These are phyloP conservation scores for Ostreobium quekettii DNA, from an alignment of 139 green algal species.

Conservation along the genomic window DNA sequence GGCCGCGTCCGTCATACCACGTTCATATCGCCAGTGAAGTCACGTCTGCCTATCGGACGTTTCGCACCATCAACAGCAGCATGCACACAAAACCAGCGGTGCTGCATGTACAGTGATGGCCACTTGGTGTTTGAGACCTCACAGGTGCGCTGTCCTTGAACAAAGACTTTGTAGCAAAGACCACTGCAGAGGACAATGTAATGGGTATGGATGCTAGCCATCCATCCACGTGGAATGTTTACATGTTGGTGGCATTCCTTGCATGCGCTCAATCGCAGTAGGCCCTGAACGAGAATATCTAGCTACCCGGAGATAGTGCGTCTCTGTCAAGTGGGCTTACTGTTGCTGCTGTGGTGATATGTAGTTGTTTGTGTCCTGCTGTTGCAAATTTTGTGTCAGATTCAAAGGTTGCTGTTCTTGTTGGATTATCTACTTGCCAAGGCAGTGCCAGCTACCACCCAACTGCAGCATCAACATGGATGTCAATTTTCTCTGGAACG, in stretches of 20 bases:
- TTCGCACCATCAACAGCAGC: neutral
- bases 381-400: no score
- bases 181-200: no score
- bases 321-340: neutral
- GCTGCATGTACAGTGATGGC: conserved; percentile 8
- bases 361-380: no score
- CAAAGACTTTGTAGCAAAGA: no score
- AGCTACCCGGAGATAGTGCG: neutral
- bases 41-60: neutral
- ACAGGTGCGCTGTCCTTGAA: no score
- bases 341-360: no score
- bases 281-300: neutral
- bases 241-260: neutral
- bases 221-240: neutral
- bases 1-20: conserved; percentile 7
- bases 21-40: conserved; percentile 13
- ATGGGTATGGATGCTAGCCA: neutral
- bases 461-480: no score
- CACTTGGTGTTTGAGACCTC: conserved; percentile 11
- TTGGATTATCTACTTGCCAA: no score
- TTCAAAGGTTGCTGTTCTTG: no score
- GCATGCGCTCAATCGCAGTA: no score
- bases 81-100: conserved; percentile 11
- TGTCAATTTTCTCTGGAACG: no score
- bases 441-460: no score